A percentile compares a stretch with the other conserved stretches of the same genome.
Evolutionary conservation across 2,329 filamentous ascomycete species (phyloP).

Genomic region (Teratosphaeria destructans): DNA sequence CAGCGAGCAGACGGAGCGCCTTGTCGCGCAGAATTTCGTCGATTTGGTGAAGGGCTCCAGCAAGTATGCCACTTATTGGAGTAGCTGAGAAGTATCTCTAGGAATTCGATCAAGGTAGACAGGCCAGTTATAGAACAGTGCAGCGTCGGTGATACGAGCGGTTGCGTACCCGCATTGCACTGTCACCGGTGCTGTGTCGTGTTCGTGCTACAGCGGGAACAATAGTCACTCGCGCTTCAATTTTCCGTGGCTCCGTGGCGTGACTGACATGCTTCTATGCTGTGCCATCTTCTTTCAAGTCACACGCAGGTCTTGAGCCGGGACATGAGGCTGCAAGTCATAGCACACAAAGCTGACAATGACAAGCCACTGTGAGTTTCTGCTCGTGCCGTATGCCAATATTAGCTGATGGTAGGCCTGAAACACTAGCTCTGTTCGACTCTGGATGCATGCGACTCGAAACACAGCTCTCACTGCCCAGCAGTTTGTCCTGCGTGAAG

Average conservation of each 20-base stretch:
- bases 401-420: background rate
- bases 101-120: background rate
- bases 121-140: background rate
- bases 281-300: no score
- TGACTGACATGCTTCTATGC: no score
- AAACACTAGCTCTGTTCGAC: background rate
- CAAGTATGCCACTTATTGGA: constrained; percentile 37
- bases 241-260: no score
- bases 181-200: background rate
- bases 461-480: background rate
- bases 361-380: background rate
- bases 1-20: constrained; percentile 50
- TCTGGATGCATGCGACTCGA: background rate
- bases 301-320: background rate
- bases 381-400: background rate
- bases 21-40: constrained; percentile 48
- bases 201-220: no score
- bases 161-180: background rate
- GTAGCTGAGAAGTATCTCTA: constrained; percentile 4
- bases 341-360: background rate
- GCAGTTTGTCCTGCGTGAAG: background rate
- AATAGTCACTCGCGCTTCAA: no score
- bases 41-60: constrained; percentile 43
- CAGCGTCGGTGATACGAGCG: background rate
- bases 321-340: background rate